A percentile compares a stretch with the other conserved stretches of the same genome.
Conservation (phyloP, 2,329 filamentous ascomycete genomes). For the Epichloe sp. region DNA sequence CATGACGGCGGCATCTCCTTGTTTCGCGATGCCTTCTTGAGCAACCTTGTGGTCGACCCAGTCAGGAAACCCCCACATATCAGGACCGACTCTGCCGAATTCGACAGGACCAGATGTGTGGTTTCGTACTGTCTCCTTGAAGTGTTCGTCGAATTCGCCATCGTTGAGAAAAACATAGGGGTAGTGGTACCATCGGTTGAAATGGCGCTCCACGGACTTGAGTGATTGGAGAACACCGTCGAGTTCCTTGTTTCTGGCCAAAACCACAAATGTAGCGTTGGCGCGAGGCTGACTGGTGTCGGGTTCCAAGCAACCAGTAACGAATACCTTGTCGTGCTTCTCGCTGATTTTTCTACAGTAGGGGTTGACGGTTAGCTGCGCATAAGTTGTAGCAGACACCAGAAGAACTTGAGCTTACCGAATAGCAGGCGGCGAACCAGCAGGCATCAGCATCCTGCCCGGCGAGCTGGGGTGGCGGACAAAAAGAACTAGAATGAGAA, state of each 20-base stretch:
- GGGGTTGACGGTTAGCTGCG: not conserved
- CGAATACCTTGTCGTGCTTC: conserved; percentile 93
- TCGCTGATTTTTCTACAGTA: conserved; percentile 81
- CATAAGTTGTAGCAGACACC: not conserved
- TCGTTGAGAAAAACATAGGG: conserved; percentile 98
- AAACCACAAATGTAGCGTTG: conserved; percentile 90
- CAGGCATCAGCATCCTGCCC: conserved; percentile 73
- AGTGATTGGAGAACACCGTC: conserved; percentile 93
- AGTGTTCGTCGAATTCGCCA: conserved; percentile 88
- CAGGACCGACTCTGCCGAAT: conserved; percentile 82
- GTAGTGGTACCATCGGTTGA: conserved; percentile 98
- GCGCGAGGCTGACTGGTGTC: conserved; percentile 68
- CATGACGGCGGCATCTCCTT: conserved; percentile 96
- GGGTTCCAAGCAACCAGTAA: conserved; percentile 73
- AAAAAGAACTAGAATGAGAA: conserved; percentile 82
- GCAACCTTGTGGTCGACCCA: conserved; percentile 92
- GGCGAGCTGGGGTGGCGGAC: conserved; percentile 75
- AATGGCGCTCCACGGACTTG: conserved; percentile 96
- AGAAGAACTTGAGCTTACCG: conserved; percentile 39
- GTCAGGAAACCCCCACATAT: conserved; percentile 93
- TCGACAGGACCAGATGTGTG: conserved; percentile 82
- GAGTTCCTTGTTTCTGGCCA: conserved; percentile 91
- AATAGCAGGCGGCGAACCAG: conserved; percentile 77
- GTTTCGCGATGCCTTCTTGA: conserved; percentile 90
- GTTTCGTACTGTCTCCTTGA: conserved; percentile 77